Conservation (phyloP, 257 asterid species). For the Voacanga thouarsii region DNA sequence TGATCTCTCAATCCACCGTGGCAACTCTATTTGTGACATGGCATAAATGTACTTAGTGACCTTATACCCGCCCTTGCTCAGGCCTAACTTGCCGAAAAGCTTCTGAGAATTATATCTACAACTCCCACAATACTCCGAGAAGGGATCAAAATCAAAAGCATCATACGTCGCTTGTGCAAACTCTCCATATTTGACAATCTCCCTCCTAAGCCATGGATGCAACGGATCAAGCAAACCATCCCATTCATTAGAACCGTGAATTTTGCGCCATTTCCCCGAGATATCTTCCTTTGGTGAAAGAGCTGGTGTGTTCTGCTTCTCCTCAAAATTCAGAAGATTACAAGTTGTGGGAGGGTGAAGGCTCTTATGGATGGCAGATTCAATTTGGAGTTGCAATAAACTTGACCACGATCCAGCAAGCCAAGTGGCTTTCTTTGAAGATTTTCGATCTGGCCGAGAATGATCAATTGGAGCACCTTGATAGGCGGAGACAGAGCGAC, state of each 20-base stretch:
- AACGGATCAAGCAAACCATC: conserved; percentile 60
- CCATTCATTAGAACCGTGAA: conserved; percentile 65
- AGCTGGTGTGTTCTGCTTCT: background rate
- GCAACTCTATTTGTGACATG: conserved; percentile 63
- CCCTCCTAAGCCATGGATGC: conserved; percentile 58
- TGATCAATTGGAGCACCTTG: background rate
- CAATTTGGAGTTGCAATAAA: conserved; percentile 4
- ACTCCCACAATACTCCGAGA: conserved; percentile 70
- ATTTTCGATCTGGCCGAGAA: background rate
- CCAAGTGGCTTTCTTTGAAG: background rate
- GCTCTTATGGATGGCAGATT: conserved; percentile 4
- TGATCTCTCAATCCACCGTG: conserved; percentile 62
- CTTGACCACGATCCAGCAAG: background rate
- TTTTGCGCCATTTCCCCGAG: conserved; percentile 48
- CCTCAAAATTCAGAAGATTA: conserved; percentile 2
- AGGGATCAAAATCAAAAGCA: conserved; percentile 59
- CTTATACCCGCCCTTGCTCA: conserved; percentile 36
- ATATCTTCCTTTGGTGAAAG: conserved; percentile 61
- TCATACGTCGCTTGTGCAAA: conserved; percentile 77
- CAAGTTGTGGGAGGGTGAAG: background rate
- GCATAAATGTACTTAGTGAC: conserved; percentile 61
- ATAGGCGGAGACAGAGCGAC: background rate
- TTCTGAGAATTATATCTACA: conserved; percentile 47
- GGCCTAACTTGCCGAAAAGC: conserved; percentile 50
- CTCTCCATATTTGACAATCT: conserved; percentile 73